Evolutionary conservation across 2,329 filamentous ascomycete species (phyloP), one percentile per base, ranked within the genome.

Genomic region (Aspergillus caelatus): DNA sequence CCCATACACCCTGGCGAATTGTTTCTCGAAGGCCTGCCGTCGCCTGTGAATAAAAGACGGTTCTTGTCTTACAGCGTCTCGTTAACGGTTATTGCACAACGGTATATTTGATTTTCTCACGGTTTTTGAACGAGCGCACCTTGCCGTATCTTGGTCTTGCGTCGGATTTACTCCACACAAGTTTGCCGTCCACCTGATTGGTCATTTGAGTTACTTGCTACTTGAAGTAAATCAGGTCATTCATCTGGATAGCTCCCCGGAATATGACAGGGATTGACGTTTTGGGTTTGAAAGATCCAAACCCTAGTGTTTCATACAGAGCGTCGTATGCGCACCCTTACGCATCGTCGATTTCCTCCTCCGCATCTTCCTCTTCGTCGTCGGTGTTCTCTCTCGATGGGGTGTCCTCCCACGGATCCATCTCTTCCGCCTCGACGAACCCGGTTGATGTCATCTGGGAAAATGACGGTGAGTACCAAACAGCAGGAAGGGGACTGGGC

Each of bases 331-430:
- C 75, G 73, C 79, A 83, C 73, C 86, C 88, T 68, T 94, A 92
- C 79, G 87, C 86, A 75, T 86, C 88, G 64, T 89, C 90, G 48
- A 81, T 93, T 83, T 87, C 89, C 74, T 90, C 90, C 62, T 91
- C 91, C 70, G 88, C 90, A 63, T 93, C 91, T 34, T 90, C 90
- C 61, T 93, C 91, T 23, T 86, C 89, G 62, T 87, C 88, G 61
- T 95, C 92, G 39, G 84, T 93, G 71, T 95, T 92, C 84, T 95
- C 92, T 68, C 84, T 90, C 73, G 86, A 87, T 73, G 77, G 78
- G 46, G 74, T 83, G 57, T 89, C 88, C 61, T 89, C 87, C 23
- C 89, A 92, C 79, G 83, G 84, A 66, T 92, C 91, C 60, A 87
- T 90, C 71, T 89, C 89, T 65, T 88, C 89, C 46, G 88, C 87